A percentile compares a stretch with the other conserved stretches of the same genome.
These are phyloP conservation scores for Botrytis byssoidea DNA, from an alignment of 2,329 filamentous ascomycete species.

Conservation along the genomic window DNA sequence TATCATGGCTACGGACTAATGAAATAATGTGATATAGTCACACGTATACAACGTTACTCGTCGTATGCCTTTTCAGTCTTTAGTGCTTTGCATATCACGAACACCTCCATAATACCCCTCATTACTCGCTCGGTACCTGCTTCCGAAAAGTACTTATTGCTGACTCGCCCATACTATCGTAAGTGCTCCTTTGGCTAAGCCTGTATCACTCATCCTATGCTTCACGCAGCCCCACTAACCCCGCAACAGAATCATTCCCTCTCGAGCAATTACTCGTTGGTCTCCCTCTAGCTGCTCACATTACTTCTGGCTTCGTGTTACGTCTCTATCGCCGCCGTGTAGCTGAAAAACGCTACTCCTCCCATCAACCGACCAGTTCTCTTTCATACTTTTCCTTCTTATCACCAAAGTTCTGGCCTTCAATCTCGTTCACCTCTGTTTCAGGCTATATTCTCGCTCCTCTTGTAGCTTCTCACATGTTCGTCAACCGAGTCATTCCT, in stretches of 20 bases:
- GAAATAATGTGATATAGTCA: constrained; percentile 50
- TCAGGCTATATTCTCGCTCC: constrained; percentile 70
- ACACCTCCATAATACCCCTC: constrained; percentile 78
- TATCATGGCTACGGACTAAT: neutral
- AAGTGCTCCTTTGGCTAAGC: constrained; percentile 46
- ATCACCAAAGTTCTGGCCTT: constrained; percentile 70
- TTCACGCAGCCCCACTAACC: constrained; percentile 5
- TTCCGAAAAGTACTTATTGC: constrained; percentile 82
- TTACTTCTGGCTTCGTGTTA: constrained; percentile 73
- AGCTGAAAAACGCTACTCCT: constrained; percentile 72
- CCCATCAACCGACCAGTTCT: constrained; percentile 63
- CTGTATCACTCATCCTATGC: constrained; percentile 71
- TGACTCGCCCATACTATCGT: constrained; percentile 90
- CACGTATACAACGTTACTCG: constrained; percentile 81
- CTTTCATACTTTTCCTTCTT: constrained; percentile 66
- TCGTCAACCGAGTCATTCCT: constrained; percentile 74
- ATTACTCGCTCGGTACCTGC: constrained; percentile 68
- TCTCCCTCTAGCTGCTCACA: constrained; percentile 73
- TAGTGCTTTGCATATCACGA: constrained; percentile 72
- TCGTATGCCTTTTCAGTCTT: constrained; percentile 81
- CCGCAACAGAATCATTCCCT: constrained; percentile 56
- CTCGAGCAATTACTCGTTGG: constrained; percentile 72
- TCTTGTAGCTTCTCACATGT: constrained; percentile 68
- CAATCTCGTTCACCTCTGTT: constrained; percentile 64
- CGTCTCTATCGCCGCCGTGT: constrained; percentile 73